Evolutionary conservation across 2,329 filamentous ascomycete genomes (phyloP).

Genomic region (Sporothrix pallida): DNA sequence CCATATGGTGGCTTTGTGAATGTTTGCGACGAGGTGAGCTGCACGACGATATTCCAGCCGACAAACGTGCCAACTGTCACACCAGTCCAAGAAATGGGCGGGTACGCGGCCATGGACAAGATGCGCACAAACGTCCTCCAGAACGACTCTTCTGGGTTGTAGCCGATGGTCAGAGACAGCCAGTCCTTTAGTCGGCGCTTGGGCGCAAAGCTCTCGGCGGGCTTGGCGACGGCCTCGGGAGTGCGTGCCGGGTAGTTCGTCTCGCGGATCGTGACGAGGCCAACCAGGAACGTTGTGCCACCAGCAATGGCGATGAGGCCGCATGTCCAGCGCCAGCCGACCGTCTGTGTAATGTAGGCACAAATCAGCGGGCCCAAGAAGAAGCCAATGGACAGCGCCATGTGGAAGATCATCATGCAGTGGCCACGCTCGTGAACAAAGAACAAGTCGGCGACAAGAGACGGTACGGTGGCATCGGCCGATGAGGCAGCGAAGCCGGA

Average conservation of each 20-base stretch:
- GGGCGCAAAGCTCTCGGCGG: neutral
- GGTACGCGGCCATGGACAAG: constrained; percentile 1
- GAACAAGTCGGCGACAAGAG: constrained; percentile 15
- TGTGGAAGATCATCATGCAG: constrained; percentile 27
- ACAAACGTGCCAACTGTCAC: neutral
- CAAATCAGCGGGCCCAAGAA: neutral
- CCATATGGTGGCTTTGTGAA: neutral
- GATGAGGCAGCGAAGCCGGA: neutral
- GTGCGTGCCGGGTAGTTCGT: constrained; percentile 7
- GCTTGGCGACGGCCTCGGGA: neutral
- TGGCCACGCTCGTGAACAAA: constrained; percentile 16
- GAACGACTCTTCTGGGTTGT: neutral
- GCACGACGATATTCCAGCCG: constrained; percentile 1
- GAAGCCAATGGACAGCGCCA: neutral
- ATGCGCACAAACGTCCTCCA: constrained; percentile 5
- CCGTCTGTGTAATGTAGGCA: constrained; percentile 5
- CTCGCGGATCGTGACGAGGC: neutral
- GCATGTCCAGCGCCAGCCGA: constrained; percentile 9
- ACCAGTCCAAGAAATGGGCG: neutral
- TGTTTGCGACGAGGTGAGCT: neutral
- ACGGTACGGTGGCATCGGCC: constrained; percentile 1
- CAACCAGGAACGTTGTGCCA: neutral
- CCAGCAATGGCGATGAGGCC: neutral
- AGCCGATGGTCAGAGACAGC: neutral
- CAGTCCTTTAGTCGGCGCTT: neutral